Conservation (phyloP, 2,329 filamentous ascomycete species). For the Sporothrix brunneoviolacea region DNA sequence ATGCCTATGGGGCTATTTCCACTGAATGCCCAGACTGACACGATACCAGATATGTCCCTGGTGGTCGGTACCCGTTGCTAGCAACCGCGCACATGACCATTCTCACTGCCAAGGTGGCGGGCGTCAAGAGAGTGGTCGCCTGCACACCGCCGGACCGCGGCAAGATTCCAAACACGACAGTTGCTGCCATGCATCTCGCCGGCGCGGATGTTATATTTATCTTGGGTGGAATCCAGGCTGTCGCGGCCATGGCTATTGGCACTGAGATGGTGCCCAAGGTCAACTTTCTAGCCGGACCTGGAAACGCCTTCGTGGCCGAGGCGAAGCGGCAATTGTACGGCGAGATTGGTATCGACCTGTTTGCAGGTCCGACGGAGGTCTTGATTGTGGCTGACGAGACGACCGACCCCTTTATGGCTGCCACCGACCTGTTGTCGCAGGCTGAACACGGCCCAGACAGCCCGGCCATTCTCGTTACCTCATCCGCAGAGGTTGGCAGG, state of each 20-base stretch:
- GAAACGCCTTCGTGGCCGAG: slow-evolving; percentile 49
- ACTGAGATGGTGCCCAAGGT: slow-evolving; percentile 49
- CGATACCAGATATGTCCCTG: slow-evolving; percentile 35
- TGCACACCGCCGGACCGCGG: slow-evolving; percentile 47
- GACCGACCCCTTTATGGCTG: slow-evolving; percentile 39
- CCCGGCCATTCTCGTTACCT: slow-evolving; percentile 44
- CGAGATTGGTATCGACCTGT: slow-evolving; percentile 46
- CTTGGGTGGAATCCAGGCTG: slow-evolving; percentile 47
- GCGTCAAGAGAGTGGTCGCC: slow-evolving; percentile 42
- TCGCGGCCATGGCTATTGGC: slow-evolving; percentile 54
- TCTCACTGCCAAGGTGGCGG: slow-evolving; percentile 47
- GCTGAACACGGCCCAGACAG: slow-evolving; percentile 47
- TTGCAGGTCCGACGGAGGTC: slow-evolving; percentile 47
- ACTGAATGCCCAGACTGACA: too few species aligned
- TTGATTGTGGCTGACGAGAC: slow-evolving; percentile 42
- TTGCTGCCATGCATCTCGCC: slow-evolving; percentile 44
- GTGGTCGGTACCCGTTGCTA: slow-evolving; percentile 45
- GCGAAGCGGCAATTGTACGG: slow-evolving; percentile 48
- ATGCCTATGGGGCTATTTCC: too few species aligned
- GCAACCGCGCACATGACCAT: slow-evolving; percentile 51
- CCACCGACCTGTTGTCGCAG: slow-evolving; percentile 40
- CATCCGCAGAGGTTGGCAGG: slow-evolving; percentile 31
- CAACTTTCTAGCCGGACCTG: slow-evolving; percentile 48
- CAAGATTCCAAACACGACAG: slow-evolving; percentile 39
- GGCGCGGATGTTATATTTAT: slow-evolving; percentile 46